Base-by-base conservation (phyloP, 176 grass and related monocot genomes). In the Neostapfia colusana region DNA sequence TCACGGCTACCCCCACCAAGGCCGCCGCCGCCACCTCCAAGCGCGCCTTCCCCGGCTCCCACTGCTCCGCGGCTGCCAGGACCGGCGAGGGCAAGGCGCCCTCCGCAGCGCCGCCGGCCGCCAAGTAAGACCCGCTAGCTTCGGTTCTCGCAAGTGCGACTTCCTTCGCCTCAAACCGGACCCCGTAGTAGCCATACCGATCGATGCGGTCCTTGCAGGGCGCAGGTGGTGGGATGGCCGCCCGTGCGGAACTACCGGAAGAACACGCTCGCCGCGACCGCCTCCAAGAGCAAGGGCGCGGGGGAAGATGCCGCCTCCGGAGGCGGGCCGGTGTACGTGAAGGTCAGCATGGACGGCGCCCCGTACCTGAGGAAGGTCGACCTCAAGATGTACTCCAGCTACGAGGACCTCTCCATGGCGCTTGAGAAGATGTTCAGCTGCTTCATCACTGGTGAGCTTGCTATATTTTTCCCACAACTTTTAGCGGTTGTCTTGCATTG, bases 281-380 rank as follows among this genome's bases (percentile, higher is more conserved):
- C 50, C 23, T 75, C 78, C 59, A 90, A 83, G 87, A 68, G 24
- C 57, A 90, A 74, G 53, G 78, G 35, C 12, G 74, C 36, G 6
- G 78, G 35, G 39, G 82, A 70, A 39, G 85, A 85, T 15, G 87
- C 13, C 21, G 80, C 75, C 40, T 74, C 41, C 9, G 83, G 81
- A 15, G 67, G 65, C 7, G 76, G 76, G 1, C 82, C 78, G 5
- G 16, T 83, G 44, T 93, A 85, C 55, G 79, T 93, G 1, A 93
- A 93, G 84, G 91, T 93, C 2, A 93, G 91, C 87, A 93, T 93
- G 91, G 91, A 90, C 28, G 91, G 91, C 14, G 91, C 87, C 11
- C 87, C 87, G 0, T 93, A 93, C 72, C 91, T 90, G 5, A 85
- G 91, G 79, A 93, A 88, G 67, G 87, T 93, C 12, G 84, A 93